A percentile compares a stretch with the other conserved stretches of the same genome.
Evolutionary conservation across 2,329 filamentous ascomycete species (phyloP).

Genomic region (Chrysosporium keratinophilum): DNA sequence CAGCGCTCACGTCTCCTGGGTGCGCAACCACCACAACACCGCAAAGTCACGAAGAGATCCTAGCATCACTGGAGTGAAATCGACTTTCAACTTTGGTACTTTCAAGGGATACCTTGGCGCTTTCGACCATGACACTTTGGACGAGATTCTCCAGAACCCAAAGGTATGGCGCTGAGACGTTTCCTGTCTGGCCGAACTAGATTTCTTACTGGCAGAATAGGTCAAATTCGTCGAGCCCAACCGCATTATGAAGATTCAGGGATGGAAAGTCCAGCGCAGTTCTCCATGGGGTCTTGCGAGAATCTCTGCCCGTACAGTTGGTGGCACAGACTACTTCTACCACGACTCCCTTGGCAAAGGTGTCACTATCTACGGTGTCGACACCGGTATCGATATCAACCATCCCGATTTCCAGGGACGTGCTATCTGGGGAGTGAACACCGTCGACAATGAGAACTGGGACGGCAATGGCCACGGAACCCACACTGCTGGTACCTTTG

Average conservation of each 20-base stretch:
- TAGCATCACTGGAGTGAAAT: slow-evolving; percentile 8
- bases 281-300: slow-evolving; percentile 29
- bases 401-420: slow-evolving; percentile 31
- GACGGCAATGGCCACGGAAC: slow-evolving; percentile 32
- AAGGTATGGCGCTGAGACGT: slow-evolving; percentile 1
- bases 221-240: slow-evolving; percentile 17
- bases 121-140: slow-evolving; percentile 14
- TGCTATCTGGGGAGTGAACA: slow-evolving; percentile 29
- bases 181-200: background rate
- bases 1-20: slow-evolving; percentile 13
- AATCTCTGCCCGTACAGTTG: slow-evolving; percentile 23
- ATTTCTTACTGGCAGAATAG: slow-evolving; percentile 6
- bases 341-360: slow-evolving; percentile 29
- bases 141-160: slow-evolving; percentile 11
- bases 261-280: slow-evolving; percentile 17
- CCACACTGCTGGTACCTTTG: slow-evolving; percentile 32
- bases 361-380: slow-evolving; percentile 31
- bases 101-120: slow-evolving; percentile 14
- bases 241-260: slow-evolving; percentile 8
- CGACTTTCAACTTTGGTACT: slow-evolving; percentile 11
- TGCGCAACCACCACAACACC: slow-evolving; percentile 8
- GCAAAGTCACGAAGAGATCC: slow-evolving; percentile 2
- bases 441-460: slow-evolving; percentile 17
- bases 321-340: slow-evolving; percentile 27
- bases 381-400: slow-evolving; percentile 30